A percentile compares a stretch with the other conserved stretches of the same genome.
These are phyloP conservation scores for Leishmania lainsoni DNA, from an alignment of 208 protist genomes.

Conservation along the genomic window DNA sequence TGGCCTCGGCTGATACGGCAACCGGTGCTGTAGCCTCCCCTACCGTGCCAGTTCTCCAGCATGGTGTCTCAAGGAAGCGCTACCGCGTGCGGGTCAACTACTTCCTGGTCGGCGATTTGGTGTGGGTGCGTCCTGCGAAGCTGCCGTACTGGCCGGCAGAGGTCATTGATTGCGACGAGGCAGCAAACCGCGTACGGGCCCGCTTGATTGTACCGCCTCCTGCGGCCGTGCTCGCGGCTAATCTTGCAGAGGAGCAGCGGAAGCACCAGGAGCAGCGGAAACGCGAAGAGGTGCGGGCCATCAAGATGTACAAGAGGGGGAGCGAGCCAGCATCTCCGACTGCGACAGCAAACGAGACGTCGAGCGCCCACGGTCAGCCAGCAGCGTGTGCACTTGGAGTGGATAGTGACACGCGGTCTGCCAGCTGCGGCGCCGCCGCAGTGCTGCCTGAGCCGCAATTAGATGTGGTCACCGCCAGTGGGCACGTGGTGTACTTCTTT, in stretches of 20 bases:
- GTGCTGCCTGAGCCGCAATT: conserved; percentile 14
- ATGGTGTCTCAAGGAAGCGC: conserved; percentile 22
- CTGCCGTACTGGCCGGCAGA: conserved; percentile 90
- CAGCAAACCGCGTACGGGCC: conserved; percentile 59
- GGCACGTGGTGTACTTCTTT: conserved; percentile 80
- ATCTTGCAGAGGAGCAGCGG: conserved; percentile 44
- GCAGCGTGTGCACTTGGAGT: neutral
- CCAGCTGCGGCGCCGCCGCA: neutral
- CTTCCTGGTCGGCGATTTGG: conserved; percentile 79
- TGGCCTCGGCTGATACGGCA: neutral
- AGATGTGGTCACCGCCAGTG: conserved; percentile 56
- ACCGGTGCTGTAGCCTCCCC: neutral
- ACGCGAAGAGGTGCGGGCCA: conserved; percentile 20
- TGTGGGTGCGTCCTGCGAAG: conserved; percentile 76
- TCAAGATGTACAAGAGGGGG: conserved; percentile 32
- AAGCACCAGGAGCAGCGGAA: conserved; percentile 19
- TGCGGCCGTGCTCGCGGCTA: conserved; percentile 37
- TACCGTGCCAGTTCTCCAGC: neutral
- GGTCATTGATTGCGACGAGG: conserved; percentile 61
- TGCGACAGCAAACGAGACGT: neutral
- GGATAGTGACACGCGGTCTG: neutral
- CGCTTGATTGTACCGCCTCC: conserved; percentile 60
- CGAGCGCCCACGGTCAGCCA: neutral
- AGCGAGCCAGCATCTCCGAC: neutral
- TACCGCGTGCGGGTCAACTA: conserved; percentile 73